Percentiles rank a stretch among this genome's conserved stretches.
Conservation (phyloP, 164 flowering plant genomes). For the Annona cherimola region DNA sequence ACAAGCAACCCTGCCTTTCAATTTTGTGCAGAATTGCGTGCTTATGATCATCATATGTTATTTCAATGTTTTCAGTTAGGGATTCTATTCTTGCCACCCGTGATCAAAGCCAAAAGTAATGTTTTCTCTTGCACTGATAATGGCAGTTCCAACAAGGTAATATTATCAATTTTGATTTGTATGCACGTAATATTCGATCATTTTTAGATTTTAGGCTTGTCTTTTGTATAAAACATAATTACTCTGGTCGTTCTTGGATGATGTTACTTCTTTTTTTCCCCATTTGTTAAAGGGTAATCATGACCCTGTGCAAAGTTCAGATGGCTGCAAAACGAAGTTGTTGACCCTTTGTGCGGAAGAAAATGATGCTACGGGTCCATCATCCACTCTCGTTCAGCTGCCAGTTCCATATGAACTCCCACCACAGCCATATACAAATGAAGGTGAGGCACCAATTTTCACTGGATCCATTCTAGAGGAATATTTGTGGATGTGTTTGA, state of each 20-base stretch:
- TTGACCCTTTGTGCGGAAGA: conserved; percentile 61
- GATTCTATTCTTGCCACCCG: conserved; percentile 77
- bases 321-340: conserved; percentile 35
- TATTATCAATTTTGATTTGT: neutral
- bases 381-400: conserved; percentile 43
- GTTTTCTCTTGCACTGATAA: conserved; percentile 73
- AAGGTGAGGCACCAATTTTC: conserved; percentile 41
- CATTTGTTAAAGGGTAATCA: conserved; percentile 12
- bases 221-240: neutral
- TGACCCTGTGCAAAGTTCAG: conserved; percentile 16
- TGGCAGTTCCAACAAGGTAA: conserved; percentile 36
- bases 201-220: neutral
- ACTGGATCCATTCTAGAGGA: neutral
- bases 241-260: too few species aligned
- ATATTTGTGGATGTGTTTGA: neutral
- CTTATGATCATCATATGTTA: neutral
- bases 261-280: neutral
- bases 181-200: neutral
- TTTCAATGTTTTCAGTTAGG: conserved; percentile 55
- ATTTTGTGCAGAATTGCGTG: neutral
- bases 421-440: conserved; percentile 64
- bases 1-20: neutral
- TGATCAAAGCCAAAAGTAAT: conserved; percentile 17
- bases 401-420: conserved; percentile 96
- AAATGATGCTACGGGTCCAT: conserved; percentile 20